Percentiles rank a stretch among this genome's conserved stretches.
Conservation (phyloP, 192 early-diverging fungal species). For the Backusella circina region DNA sequence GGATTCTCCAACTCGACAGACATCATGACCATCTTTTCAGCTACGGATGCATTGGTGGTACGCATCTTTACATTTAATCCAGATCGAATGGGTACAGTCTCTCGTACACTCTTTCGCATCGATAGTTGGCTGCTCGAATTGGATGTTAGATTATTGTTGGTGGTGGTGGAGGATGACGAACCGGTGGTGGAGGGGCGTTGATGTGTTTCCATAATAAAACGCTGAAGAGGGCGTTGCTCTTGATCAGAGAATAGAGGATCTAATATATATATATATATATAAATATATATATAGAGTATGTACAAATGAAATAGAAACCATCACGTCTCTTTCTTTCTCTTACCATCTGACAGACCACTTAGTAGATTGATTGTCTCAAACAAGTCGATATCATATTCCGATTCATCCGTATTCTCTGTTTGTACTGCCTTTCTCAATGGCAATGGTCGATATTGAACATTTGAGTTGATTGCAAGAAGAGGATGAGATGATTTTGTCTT, state of each 20-base stretch:
- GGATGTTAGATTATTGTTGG: background rate
- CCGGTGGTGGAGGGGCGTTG: background rate
- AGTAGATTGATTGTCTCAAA: conserved; percentile 53
- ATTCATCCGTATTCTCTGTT: conserved; percentile 27
- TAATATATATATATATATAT: background rate
- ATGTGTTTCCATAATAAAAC: conserved; percentile 20
- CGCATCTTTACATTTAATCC: conserved; percentile 55
- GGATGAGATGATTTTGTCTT: conserved; percentile 38
- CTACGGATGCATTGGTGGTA: conserved; percentile 54
- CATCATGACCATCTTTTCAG: conserved; percentile 59
- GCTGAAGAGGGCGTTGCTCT: conserved; percentile 11
- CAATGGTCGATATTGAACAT: conserved; percentile 31
- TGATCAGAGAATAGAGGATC: conserved; percentile 12
- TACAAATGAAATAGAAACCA: too few species aligned
- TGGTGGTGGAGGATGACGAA: background rate
- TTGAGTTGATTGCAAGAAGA: conserved; percentile 36
- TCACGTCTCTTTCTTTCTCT: background rate
- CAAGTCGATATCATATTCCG: conserved; percentile 45
- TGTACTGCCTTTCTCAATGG: conserved; percentile 13
- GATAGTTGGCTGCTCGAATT: conserved; percentile 5
- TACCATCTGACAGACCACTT: conserved; percentile 49
- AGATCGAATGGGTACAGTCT: conserved; percentile 45
- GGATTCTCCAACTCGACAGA: conserved; percentile 61
- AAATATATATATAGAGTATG: too few species aligned
- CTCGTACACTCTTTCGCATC: conserved; percentile 36